These are phyloP conservation scores for Chytriomyces sp. DNA, from an alignment of 192 early-diverging fungal species.

Conservation along the genomic window DNA sequence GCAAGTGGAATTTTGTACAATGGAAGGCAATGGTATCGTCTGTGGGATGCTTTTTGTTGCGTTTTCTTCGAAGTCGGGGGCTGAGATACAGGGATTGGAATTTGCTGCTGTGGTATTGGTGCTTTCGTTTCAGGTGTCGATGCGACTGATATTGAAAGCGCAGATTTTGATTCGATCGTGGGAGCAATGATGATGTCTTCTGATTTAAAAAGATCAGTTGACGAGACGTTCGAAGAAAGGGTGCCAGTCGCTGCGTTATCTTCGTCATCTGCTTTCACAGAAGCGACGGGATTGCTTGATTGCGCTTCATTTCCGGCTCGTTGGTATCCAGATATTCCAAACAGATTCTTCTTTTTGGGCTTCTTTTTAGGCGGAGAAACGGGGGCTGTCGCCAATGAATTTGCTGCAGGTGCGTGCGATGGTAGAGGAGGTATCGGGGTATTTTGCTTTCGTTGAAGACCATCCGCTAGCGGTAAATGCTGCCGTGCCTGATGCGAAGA, in stretches of 20 bases:
- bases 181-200: not conserved
- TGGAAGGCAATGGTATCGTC: slow-evolving; percentile 45
- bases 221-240: not conserved
- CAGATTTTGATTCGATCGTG: not conserved
- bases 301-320: slow-evolving; percentile 22
- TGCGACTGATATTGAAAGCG: not conserved
- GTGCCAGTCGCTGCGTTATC: too few relatives aligned
- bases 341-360: slow-evolving; percentile 31
- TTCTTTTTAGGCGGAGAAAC: slow-evolving; percentile 29
- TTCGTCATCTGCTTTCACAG: not conserved
- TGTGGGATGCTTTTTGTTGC: not conserved
- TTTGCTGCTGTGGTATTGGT: not conserved
- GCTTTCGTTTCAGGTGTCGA: not conserved
- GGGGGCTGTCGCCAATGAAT: not conserved
- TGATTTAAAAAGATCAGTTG: not conserved
- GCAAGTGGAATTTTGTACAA: slow-evolving; percentile 44
- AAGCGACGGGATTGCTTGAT: not conserved
- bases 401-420: not conserved
- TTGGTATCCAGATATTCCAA: slow-evolving; percentile 41
- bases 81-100: not conserved
- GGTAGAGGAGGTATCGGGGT: not conserved
- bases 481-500: too few relatives aligned
- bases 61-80: not conserved
- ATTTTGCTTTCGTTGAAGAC: too few relatives aligned
- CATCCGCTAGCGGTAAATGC: too few relatives aligned